These are phyloP conservation scores for Penicillium sp. DNA, from an alignment of 2,329 filamentous ascomycete genomes.

Conservation along the genomic window DNA sequence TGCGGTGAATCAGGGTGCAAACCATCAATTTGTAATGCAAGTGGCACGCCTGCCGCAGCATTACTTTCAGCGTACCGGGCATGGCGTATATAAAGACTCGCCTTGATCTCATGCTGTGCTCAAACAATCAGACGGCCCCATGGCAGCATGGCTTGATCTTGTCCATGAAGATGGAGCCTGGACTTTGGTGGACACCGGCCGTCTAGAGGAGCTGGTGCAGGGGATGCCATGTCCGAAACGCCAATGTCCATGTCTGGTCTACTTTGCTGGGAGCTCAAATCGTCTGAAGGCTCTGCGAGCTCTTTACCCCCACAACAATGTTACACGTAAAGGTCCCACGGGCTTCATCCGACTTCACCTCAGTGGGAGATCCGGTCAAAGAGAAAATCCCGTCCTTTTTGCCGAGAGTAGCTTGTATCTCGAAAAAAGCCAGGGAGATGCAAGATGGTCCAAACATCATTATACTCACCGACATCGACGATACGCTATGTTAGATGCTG, in stretches of 20 bases:
- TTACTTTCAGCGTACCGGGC: not conserved
- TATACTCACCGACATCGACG: not conserved
- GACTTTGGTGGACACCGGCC: conserved; percentile 14
- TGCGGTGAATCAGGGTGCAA: not conserved
- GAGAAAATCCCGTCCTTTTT: conserved; percentile 12
- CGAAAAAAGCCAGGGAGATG: not conserved
- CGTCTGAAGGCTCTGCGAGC: conserved; percentile 12
- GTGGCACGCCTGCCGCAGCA: not conserved
- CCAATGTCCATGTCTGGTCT: conserved; percentile 14
- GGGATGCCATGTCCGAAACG: conserved; percentile 8
- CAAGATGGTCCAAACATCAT: not conserved
- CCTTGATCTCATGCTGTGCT: not conserved
- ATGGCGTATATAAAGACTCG: not conserved
- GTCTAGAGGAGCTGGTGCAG: conserved; percentile 10
- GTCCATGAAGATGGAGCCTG: conserved; percentile 6
- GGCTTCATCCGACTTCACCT: conserved; percentile 13
- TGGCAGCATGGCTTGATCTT: conserved; percentile 18
- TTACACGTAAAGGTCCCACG: conserved; percentile 9
- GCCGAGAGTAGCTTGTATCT: conserved; percentile 6
- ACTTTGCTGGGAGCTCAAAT: conserved; percentile 15
- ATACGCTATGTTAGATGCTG: not conserved
- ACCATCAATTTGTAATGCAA: not conserved
- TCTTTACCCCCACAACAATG: conserved; percentile 17
- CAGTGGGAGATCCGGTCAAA: conserved; percentile 7
- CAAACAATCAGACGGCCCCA: not conserved